Conservation (phyloP, 129 eudicot genomes). For the Oenanthe sinensis region DNA sequence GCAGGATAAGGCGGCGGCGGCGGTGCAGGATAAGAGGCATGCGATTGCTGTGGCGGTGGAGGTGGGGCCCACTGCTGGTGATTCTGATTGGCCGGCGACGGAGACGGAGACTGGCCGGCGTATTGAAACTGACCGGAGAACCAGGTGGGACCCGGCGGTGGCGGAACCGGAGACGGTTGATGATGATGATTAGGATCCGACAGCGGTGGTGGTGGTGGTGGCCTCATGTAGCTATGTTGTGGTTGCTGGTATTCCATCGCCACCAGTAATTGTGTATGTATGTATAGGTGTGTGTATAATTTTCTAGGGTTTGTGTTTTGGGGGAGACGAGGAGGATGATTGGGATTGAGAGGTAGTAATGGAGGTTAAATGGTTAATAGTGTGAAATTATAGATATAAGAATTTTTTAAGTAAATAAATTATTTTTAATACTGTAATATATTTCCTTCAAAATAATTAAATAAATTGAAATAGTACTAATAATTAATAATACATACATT, state of each 20-base stretch:
- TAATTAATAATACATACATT: too few relatives aligned
- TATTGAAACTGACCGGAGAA: conserved; percentile 44
- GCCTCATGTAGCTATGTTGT: conserved; percentile 43
- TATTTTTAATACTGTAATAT: too few relatives aligned
- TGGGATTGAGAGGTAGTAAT: background rate
- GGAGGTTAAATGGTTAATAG: background rate
- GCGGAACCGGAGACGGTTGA: conserved; percentile 41
- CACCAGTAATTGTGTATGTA: too few relatives aligned
- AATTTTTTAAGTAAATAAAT: too few relatives aligned
- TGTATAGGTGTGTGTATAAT: background rate
- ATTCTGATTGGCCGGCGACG: conserved; percentile 23
- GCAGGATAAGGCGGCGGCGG: conserved; percentile 35
- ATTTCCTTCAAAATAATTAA: too few relatives aligned
- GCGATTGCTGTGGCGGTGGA: background rate
- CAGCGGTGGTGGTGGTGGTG: conserved; percentile 50
- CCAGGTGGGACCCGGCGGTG: conserved; percentile 53
- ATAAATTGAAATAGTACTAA: too few relatives aligned
- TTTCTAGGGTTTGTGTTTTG: background rate
- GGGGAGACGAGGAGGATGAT: background rate
- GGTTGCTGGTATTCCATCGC: conserved; percentile 52
- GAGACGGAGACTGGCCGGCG: conserved; percentile 33
- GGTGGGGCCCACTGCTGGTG: conserved; percentile 30
- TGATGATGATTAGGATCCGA: conserved; percentile 49
- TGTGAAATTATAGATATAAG: background rate
- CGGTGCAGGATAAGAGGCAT: conserved; percentile 10